phyloP scores from a whole-genome alignment of 2,329 filamentous ascomycete species.

The Fusarium nodosum region DNA sequence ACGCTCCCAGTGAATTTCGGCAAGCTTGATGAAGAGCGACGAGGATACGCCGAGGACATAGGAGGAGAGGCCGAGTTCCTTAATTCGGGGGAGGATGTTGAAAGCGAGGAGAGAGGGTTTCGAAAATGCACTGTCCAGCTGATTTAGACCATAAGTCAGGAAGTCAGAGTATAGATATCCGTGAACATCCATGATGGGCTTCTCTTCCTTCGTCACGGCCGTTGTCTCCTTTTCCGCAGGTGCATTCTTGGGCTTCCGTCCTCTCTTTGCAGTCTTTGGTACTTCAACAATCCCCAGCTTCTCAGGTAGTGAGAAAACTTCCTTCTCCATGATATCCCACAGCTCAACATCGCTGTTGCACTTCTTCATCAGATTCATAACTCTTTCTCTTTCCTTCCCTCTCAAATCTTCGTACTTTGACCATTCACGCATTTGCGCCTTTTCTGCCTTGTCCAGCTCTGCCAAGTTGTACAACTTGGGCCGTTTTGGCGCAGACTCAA shows the following conservation, averaged over 20 bases:
- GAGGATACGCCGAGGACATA: conserved; percentile 80
- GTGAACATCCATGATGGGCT: conserved; percentile 67
- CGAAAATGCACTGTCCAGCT: conserved; percentile 69
- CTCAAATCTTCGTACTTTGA: conserved; percentile 56
- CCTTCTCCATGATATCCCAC: conserved; percentile 74
- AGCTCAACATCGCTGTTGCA: conserved; percentile 73
- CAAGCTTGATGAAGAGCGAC: conserved; percentile 76
- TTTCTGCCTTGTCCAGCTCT: conserved; percentile 52
- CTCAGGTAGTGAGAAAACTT: conserved; percentile 73
- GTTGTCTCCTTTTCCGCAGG: conserved; percentile 26
- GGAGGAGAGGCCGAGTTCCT: conserved; percentile 75
- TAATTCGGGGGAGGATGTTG: conserved; percentile 74
- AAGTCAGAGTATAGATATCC: conserved; percentile 75
- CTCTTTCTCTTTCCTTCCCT: conserved; percentile 62
- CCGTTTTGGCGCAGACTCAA: conserved; percentile 52
- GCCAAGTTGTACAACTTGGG: conserved; percentile 47
- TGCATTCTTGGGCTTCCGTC: conserved; percentile 31
- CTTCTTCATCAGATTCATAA: conserved; percentile 66
- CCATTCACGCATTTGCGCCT: conserved; percentile 54
- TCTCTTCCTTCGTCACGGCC: conserved; percentile 26
- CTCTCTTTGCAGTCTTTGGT: conserved; percentile 1
- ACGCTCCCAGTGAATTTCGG: conserved; percentile 72
- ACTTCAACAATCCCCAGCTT: conserved; percentile 66
- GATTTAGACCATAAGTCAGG: conserved; percentile 68
- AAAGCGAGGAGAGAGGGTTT: conserved; percentile 71